Evolutionary conservation across 1,284 basidiomycete species (phyloP).

Genomic region (Bondarzewia mesenterica): DNA sequence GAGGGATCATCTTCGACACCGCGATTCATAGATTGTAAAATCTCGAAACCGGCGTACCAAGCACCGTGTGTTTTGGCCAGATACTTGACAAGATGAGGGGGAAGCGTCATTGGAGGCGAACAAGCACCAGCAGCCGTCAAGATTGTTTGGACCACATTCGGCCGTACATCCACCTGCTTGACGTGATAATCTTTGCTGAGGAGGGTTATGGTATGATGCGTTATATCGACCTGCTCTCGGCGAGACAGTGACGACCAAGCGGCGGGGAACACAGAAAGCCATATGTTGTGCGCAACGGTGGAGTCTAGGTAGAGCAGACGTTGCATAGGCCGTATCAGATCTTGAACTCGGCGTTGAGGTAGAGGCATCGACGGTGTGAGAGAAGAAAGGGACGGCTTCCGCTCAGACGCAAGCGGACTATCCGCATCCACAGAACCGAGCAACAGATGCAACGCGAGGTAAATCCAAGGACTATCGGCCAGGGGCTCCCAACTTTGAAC

Average conservation of each 20-base stretch:
- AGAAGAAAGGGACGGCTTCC: slow-evolving; percentile 23
- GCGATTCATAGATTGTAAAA: slow-evolving; percentile 75
- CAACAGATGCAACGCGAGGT: slow-evolving; percentile 85
- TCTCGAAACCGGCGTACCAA: slow-evolving; percentile 90
- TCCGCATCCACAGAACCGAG: slow-evolving; percentile 79
- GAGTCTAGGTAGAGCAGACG: slow-evolving; percentile 81
- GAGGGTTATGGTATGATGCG: slow-evolving; percentile 84
- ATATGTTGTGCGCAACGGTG: slow-evolving; percentile 73
- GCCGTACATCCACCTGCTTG: slow-evolving; percentile 84
- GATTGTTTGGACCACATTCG: slow-evolving; percentile 92
- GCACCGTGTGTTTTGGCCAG: slow-evolving; percentile 94
- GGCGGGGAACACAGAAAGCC: slow-evolving; percentile 89
- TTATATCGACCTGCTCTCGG: slow-evolving; percentile 84
- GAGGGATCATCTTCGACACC: slow-evolving; percentile 77
- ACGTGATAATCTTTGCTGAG: slow-evolving; percentile 93
- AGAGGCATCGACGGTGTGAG: slow-evolving; percentile 25
- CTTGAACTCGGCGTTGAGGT: slow-evolving; percentile 42
- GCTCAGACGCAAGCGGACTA: slow-evolving; percentile 29
- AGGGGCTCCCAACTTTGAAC: slow-evolving; percentile 96
- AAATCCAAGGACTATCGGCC: slow-evolving; percentile 93
- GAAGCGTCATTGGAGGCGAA: slow-evolving; percentile 80
- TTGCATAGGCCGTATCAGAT: slow-evolving; percentile 72
- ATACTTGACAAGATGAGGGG: slow-evolving; percentile 94
- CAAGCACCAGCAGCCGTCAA: slow-evolving; percentile 83
- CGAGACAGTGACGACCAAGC: slow-evolving; percentile 84